These are phyloP conservation scores for Populus simonii DNA, from an alignment of 345 rosid species.

Conservation along the genomic window DNA sequence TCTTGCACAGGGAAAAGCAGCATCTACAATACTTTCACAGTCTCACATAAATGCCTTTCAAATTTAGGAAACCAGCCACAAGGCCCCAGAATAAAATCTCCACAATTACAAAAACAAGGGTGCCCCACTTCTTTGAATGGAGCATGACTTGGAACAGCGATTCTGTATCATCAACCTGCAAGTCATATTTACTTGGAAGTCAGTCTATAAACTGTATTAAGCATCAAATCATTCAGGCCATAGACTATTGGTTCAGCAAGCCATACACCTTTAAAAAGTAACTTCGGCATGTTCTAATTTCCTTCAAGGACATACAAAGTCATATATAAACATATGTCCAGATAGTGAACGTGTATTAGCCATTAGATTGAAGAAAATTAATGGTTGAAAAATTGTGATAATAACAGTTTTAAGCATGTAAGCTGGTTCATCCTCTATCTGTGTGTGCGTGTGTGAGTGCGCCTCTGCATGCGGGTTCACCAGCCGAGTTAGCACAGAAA, in stretches of 20 bases:
- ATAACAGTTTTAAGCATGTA: not conserved
- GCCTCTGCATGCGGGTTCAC: not conserved
- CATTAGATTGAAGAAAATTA: not conserved
- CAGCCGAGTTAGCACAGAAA: not conserved
- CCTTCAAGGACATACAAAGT: not conserved
- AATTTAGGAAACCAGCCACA: constrained; percentile 44
- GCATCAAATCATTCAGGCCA: not conserved
- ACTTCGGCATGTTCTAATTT: not conserved
- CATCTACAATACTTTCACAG: constrained; percentile 18
- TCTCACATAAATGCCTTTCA: constrained; percentile 41
- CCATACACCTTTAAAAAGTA: not conserved
- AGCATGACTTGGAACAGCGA: constrained; percentile 32
- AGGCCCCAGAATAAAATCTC: constrained; percentile 53
- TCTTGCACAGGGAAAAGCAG: not conserved
- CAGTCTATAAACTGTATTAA: not conserved
- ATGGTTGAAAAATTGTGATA: not conserved
- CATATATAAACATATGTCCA: too few species aligned
- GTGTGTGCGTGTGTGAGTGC: not conserved
- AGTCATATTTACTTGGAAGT: constrained; percentile 7
- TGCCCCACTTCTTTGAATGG: constrained; percentile 46
- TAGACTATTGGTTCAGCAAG: not conserved
- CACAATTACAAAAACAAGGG: constrained; percentile 43
- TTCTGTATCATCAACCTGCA: constrained; percentile 45
- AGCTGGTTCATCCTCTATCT: not conserved
- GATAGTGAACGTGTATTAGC: not conserved